These are phyloP conservation scores for Rosa lucieae DNA, from an alignment of 306 rosid genomes.

Conservation along the genomic window DNA sequence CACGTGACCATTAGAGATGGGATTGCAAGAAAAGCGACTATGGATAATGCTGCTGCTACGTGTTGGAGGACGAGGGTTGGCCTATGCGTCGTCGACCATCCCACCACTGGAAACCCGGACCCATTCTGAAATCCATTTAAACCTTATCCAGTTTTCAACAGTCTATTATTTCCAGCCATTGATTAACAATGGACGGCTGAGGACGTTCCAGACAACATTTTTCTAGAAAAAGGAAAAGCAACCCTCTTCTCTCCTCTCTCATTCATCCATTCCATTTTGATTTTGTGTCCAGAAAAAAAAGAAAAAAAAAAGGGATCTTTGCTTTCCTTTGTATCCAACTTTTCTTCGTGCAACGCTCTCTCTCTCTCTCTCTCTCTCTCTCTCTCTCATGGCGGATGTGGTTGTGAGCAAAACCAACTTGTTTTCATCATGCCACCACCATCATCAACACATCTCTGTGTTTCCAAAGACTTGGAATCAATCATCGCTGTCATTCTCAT, in stretches of 20 bases:
- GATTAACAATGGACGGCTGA: not conserved
- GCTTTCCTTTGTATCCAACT: not conserved
- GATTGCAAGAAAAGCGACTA: too few relatives aligned
- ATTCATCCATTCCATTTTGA: too few relatives aligned
- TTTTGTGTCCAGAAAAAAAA: too few relatives aligned
- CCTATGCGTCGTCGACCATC: too few relatives aligned
- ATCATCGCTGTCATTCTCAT: slow-evolving; percentile 21
- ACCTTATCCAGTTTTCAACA: not conserved
- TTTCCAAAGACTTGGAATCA: slow-evolving; percentile 19
- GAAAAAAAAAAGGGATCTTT: too few relatives aligned
- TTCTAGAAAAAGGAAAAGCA: not conserved
- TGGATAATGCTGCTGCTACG: too few relatives aligned
- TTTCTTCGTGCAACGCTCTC: not conserved
- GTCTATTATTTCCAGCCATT: not conserved
- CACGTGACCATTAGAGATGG: too few relatives aligned
- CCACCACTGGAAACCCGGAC: not conserved
- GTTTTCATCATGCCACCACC: slow-evolving; percentile 38
- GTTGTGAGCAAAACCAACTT: slow-evolving; percentile 44
- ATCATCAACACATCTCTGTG: slow-evolving; percentile 30
- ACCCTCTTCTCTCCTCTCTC: not conserved
- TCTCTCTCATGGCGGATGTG: slow-evolving; percentile 65
- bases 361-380: not conserved
- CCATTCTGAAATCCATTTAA: not conserved
- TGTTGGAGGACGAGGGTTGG: too few relatives aligned
- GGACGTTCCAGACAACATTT: not conserved